Evolutionary conservation across 2,329 filamentous ascomycete genomes (phyloP).

Genomic region (Scedosporium minutisporum): DNA sequence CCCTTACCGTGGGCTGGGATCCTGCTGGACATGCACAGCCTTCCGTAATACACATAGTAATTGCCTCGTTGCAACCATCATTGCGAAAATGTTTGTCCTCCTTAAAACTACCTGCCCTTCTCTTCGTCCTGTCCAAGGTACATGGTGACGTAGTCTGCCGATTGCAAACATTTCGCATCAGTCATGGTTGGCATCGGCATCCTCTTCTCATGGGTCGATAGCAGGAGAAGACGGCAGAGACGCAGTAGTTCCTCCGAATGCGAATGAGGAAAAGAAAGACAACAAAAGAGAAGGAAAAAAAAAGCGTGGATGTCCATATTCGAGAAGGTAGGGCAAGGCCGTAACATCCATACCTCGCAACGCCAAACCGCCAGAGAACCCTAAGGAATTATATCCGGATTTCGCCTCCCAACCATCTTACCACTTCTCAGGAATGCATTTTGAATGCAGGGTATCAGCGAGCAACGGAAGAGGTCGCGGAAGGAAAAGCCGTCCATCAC

Average conservation of each 20-base stretch:
- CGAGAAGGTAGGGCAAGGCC: background rate
- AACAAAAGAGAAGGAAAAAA: constrained; percentile 7
- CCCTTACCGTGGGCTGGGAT: too few relatives aligned
- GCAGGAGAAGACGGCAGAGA: background rate
- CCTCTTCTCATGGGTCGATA: background rate
- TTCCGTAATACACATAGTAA: too few relatives aligned
- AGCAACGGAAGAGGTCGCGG: constrained; percentile 23
- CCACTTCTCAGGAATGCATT: constrained; percentile 38
- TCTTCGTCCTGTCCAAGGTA: too few relatives aligned
- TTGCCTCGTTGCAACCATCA: too few relatives aligned
- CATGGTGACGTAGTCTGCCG: too few relatives aligned
- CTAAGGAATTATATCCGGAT: constrained; percentile 25
- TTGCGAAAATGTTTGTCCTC: too few relatives aligned
- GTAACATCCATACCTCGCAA: constrained; percentile 26
- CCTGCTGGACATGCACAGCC: too few relatives aligned
- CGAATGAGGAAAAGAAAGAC: background rate
- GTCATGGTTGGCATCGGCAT: too few relatives aligned
- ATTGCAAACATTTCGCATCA: too few relatives aligned
- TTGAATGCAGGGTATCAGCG: constrained; percentile 49
- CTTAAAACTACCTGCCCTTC: too few relatives aligned
- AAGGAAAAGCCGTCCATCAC: constrained; percentile 30
- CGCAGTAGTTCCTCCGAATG: background rate
- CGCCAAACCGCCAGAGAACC: constrained; percentile 33
- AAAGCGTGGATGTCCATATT: constrained; percentile 10
- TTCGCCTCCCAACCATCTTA: constrained; percentile 11